Base-by-base conservation (phyloP, 2,329 filamentous ascomycete species). In the Ceratocystis smalleyi region DNA sequence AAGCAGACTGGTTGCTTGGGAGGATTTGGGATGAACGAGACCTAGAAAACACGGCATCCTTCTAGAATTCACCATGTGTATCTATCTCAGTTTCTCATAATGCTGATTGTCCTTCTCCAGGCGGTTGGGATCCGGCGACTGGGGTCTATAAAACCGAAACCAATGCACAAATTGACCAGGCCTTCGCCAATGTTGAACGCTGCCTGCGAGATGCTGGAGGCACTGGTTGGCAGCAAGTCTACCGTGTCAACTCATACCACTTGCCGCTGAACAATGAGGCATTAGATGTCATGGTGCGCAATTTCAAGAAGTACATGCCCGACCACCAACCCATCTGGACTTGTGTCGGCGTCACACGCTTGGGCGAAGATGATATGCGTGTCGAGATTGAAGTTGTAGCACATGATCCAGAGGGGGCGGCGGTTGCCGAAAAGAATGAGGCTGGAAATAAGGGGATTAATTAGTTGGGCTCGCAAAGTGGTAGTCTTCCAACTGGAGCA, bases 321-420 rank as follows among this genome's bases (percentile, higher is more conserved):
- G 69, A 78, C 40, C 79, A 83, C 68, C 69, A 76, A 66, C 81
- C 81, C 0, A 72, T 81, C 0, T 81, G 78, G 78, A 84, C 81
- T 0, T 74, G 72, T 65, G 72, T 84, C 15, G 81, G 78, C 0
- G 81, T 84, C 0, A 68, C 72, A 1, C 68, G 72, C 43, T 69
- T 85, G 5, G 81, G 73, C 0, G 70, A 74, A 64, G 74, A 76
- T 32, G 75, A 74, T 40, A 85, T 85, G 82, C 70, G 73, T 24
- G 75, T 85, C 2, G 82, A 85, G 72, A 80, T 85, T 70, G 82
- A 85, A 70, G 81, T 82, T 8, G 73, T 74, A 7, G 79, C 80
- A 0, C 72, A 79, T 71, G 75, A 75, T 66, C 69, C 68, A 0
- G 74, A 77, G 22, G 74, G 73, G 1, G 75, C 75, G 47, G 47